Evolutionary conservation across 192 early-diverging fungal species (phyloP), one percentile per base, ranked within the genome.

Genomic region (Funneliformis mosseae): DNA sequence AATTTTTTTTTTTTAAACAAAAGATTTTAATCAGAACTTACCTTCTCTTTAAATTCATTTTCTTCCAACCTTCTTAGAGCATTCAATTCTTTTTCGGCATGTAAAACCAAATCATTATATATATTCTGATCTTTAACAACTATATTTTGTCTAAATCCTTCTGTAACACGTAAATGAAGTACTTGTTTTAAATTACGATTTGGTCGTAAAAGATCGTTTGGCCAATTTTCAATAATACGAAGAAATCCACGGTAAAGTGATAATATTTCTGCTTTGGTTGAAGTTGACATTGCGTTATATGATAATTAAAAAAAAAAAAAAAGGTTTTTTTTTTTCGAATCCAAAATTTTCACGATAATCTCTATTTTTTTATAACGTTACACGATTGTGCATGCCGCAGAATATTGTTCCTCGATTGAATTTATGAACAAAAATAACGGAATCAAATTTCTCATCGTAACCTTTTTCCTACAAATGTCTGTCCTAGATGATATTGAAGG

Each of bases 111-210:
- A 23, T 46, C 21, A 9, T 80, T 59, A 42, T 81, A 70, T 41
- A 80, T 74, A 48, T 88, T 82, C 27, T 81, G 27, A 6, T 77
- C 55, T 4, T 79, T 76, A 27, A 66, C 67, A 10, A 28, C 12
- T 25, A 41, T 39, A 69, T 76, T 82, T 62, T 83, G 42, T 46
- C 85, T 83, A 71, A 90, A 90, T 1, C 82, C 77, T 62, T 88
- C 86, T 66, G 83, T 85, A 21, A 91, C 85, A 64, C 87, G 85
- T 63, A 78, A 83, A n/a, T 83, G 67, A n/a, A 94, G 82, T 21
- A 89, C 87, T 14, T 86, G 86, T 77, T 91, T 93, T 87, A 92
- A 88, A 80, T 91, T 89, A 73, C 92, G 89, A 25, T 88, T 90
- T 33, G 91, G 93, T 21, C 93, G 87, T 41, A 94, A 87, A 80